Evolutionary conservation across 148 eudicot genomes (phyloP), one percentile per base, ranked within the genome.

Genomic region (Beta vulgaris): DNA sequence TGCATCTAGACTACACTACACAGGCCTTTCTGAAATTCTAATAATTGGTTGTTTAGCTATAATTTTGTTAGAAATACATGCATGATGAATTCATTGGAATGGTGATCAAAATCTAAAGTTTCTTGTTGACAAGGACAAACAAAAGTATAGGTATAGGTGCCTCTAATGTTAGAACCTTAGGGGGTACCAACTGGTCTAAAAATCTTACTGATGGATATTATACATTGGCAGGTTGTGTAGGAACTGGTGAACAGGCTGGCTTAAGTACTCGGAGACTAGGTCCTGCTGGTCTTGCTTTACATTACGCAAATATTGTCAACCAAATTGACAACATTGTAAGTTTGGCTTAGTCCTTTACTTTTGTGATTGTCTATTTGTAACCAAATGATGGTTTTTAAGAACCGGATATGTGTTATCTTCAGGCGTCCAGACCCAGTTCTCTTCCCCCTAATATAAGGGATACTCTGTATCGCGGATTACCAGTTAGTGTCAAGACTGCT

Each of bases 241-340:
- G 43, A 26, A 61, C 83, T 62, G 78, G 66, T 40, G 83, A 84
- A 69, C 84, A 78, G 55, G 49, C 77, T 66, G 77, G 36, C 53
- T 55, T 77, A 46, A 75, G 77, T 83, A 77, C 77, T 59, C 91
- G 83, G 78, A 85, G 92, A 79, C 86, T 94, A 61, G 97, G 98
- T 37, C 77, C 67, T 78, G 90, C 93, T 79, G 98, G 98, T 77
- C 97, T 94, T 69, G 93, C 97, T 72, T 84, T 92, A 74, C 98
- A 94, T 78, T 94, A 94, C 78, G 97, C 98, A 63, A 92, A 94
- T 77, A 42, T 89, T 78, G 85, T 90, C 68, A 90, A 86, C 77
- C 98, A 94, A 80, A 92, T 94, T 36, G 93, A 94, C 80, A 92
- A 85, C 86, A 85, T 94, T 83, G 98, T 94, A 75, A 90, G 98